Percentiles rank a stretch among this genome's conserved stretches.
phyloP scores from a whole-genome alignment of 2,329 filamentous ascomycete species.

The Colletotrichum musicola region DNA sequence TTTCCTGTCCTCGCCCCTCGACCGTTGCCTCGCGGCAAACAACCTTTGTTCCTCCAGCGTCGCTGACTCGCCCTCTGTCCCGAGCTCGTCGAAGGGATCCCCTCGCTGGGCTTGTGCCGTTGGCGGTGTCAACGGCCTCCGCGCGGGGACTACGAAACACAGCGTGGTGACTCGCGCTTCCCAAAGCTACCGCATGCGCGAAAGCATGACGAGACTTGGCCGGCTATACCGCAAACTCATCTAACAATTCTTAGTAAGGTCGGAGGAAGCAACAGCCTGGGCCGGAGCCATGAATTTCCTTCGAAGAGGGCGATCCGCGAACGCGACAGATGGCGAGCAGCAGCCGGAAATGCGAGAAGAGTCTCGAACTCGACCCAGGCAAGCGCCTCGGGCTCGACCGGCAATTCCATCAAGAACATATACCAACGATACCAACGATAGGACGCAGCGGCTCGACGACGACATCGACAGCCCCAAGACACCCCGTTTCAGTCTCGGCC shows the following conservation, averaged over 20 bases:
- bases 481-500: slow-evolving; percentile 54
- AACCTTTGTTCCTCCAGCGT: slow-evolving; percentile 19
- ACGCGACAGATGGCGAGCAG: slow-evolving; percentile 27
- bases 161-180: slow-evolving; percentile 3
- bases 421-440: not conserved
- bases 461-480: slow-evolving; percentile 61
- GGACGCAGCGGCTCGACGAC: slow-evolving; percentile 33
- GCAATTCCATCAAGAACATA: slow-evolving; percentile 14
- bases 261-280: not conserved
- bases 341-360: slow-evolving; percentile 37
- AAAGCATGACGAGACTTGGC: slow-evolving; percentile 29
- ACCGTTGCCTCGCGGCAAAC: slow-evolving; percentile 1
- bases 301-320: slow-evolving; percentile 21
- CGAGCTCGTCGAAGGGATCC: slow-evolving; percentile 1
- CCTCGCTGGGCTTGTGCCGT: slow-evolving; percentile 3
- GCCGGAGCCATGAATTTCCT: slow-evolving; percentile 32
- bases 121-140: slow-evolving; percentile 17
- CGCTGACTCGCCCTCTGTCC: slow-evolving; percentile 18
- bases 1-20: slow-evolving; percentile 5
- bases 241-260: not conserved
- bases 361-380: slow-evolving; percentile 14
- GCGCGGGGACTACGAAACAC: slow-evolving; percentile 20
- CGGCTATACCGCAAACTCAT: slow-evolving; percentile 11
- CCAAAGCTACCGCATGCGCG: not conserved
- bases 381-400: slow-evolving; percentile 23